Evolutionary conservation across 2,329 filamentous ascomycete species (phyloP).

Genomic region (Falciphora oryzae): DNA sequence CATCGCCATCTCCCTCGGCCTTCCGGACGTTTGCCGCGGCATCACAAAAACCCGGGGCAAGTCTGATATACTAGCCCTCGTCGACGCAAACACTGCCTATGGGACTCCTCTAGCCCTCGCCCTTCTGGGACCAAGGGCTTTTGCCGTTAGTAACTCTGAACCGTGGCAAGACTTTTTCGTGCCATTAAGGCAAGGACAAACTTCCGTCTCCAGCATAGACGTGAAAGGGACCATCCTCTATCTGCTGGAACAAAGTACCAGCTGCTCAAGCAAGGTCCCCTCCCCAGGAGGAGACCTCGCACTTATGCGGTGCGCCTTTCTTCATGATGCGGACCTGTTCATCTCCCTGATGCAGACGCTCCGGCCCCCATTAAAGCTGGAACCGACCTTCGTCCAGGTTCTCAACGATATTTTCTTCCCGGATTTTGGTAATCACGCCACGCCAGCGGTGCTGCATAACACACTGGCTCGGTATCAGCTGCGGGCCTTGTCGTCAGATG

Average conservation of each 20-base stretch:
- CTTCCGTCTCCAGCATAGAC: neutral
- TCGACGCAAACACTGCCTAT: neutral
- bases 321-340: neutral
- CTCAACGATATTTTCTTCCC: neutral
- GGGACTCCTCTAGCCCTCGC: neutral
- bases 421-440: neutral
- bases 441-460: neutral
- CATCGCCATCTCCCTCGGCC: conserved; percentile 3
- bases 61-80: neutral
- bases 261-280: neutral
- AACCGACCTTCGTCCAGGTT: neutral
- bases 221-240: neutral
- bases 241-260: neutral
- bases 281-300: neutral
- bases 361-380: neutral
- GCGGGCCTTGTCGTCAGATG: neutral
- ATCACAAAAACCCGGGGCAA: neutral
- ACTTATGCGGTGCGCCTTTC: neutral
- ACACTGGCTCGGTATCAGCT: neutral
- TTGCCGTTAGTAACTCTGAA: neutral
- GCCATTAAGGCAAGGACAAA: neutral
- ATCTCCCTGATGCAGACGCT: neutral
- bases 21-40: neutral
- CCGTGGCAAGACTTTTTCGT: neutral
- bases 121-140: neutral